Evolutionary conservation across 768 basidiomycete genomes (phyloP).

Genomic region (Sistotremastrum suecicum): DNA sequence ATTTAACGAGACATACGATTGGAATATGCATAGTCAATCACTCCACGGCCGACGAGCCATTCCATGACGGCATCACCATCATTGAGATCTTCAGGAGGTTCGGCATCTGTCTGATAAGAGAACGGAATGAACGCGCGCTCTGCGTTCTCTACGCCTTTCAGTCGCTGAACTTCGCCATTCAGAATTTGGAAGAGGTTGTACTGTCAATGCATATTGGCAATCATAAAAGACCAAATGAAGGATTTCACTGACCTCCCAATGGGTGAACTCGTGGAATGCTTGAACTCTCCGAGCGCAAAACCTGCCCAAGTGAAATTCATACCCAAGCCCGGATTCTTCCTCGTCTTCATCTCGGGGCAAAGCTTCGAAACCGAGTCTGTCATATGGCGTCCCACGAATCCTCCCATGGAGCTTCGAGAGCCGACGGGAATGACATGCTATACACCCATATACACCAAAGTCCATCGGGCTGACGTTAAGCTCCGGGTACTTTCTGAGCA

Average conservation of each 20-base stretch:
- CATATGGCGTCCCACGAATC: conserved; percentile 56
- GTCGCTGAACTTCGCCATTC: conserved; percentile 34
- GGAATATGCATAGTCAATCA: conserved; percentile 29
- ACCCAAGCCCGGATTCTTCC: conserved; percentile 4
- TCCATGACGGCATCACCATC: conserved; percentile 74
- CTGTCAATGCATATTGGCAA: conserved; percentile 20
- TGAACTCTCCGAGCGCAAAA: conserved; percentile 61
- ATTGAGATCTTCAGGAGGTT: conserved; percentile 50
- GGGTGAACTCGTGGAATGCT: conserved; percentile 58
- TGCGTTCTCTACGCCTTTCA: conserved; percentile 16
- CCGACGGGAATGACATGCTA: conserved; percentile 71
- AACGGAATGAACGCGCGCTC: conserved; percentile 36
- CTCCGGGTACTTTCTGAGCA: conserved; percentile 52
- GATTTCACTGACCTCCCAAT: conserved; percentile 60
- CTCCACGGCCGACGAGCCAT: conserved; percentile 58
- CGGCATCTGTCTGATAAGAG: conserved; percentile 35
- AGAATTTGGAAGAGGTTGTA: conserved; percentile 50
- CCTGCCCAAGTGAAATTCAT: conserved; percentile 54
- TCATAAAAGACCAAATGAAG: neutral
- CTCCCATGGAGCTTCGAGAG: conserved; percentile 49
- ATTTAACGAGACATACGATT: too few species aligned
- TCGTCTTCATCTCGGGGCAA: neutral
- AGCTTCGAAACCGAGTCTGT: conserved; percentile 55
- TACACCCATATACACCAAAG: conserved; percentile 51
- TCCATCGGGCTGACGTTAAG: conserved; percentile 40